Conservation (phyloP, 768 basidiomycete species). For the Ramaria sp. region DNA sequence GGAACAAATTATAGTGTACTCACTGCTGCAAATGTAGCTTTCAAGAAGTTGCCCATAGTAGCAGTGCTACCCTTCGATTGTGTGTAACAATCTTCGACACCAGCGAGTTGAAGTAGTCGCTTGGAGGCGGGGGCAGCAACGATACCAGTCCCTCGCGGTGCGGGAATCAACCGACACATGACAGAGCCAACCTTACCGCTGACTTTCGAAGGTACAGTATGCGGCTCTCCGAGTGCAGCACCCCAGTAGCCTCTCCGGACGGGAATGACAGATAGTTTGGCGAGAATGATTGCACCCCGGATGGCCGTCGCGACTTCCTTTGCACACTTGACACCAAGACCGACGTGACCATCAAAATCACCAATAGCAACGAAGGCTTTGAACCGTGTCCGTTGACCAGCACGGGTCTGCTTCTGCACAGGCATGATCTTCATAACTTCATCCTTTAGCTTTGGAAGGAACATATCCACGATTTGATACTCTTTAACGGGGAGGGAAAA, state of each 20-base stretch:
- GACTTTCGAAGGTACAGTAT: slow-evolving; percentile 98
- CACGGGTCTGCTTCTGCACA: slow-evolving; percentile 99
- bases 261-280: slow-evolving; percentile 95
- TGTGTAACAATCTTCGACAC: slow-evolving; percentile 96
- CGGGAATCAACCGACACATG: slow-evolving; percentile 98
- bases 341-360: slow-evolving; percentile 97
- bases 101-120: slow-evolving; percentile 93
- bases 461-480: slow-evolving; percentile 98
- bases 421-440: slow-evolving; percentile 99
- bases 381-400: slow-evolving; percentile 99
- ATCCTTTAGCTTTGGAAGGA: slow-evolving; percentile 98
- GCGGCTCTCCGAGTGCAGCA: slow-evolving; percentile 95
- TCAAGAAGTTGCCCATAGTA: slow-evolving; percentile 98
- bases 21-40: slow-evolving; percentile 90
- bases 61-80: slow-evolving; percentile 97
- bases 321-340: slow-evolving; percentile 98
- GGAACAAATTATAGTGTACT: slow-evolving; percentile 20
- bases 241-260: slow-evolving; percentile 99
- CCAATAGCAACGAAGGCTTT: slow-evolving; percentile 99
- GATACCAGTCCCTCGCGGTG: slow-evolving; percentile 97
- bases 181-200: slow-evolving; percentile 98
- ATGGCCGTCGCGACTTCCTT: slow-evolving; percentile 99
- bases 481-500: slow-evolving; percentile 99
- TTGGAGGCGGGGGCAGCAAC: slow-evolving; percentile 98
- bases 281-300: slow-evolving; percentile 97